Evolutionary conservation across 495 filamentous ascomycete genomes (phyloP), one percentile per base, ranked within the genome.

Genomic region (Trichoderma parareesei): DNA sequence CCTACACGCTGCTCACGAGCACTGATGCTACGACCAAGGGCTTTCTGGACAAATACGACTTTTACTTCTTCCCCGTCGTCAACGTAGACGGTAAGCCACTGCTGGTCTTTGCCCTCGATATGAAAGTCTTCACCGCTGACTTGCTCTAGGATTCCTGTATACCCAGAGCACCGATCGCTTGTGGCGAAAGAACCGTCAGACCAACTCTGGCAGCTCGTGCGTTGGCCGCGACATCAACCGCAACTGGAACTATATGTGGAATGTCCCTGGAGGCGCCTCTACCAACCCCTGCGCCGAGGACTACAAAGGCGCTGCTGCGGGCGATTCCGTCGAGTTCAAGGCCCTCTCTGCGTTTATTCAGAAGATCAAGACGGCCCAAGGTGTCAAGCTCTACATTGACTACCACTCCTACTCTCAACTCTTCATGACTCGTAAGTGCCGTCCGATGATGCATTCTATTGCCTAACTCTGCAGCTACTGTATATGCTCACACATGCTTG

Each of bases 171-270:
- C 63, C 27, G 72, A 84, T 66, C 80, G 85, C 8, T 74, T 88
- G 38, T 88, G 85, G 85, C 80, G 85, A 69, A 88, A 88, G 73
- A 88, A 87, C 76, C 77, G 85, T 0, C 81, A 85, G 53, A 70
- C 72, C 4, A 74, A 71, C 44, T 66, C 72, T 1, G 75, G 75
- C 61, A 72, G 69, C 49, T 71, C 75, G 16, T 87, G 82, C 69
- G 57, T 86, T 37, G 85, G 85, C 27, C 77, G 74, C 14, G 85
- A 88, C 69, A 82, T 86, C 71, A 88, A 88, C 75, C 81, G 85
- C 62, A 88, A 88, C 77, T 88, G 85, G 83, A 71, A 80, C 11
- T 79, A 74, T 66, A 69, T 81, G 64, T 86, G 84, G 84, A 71
- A 71, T 0, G 72, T 79, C 6, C 69, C 75, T 48, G 81, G 79